phyloP scores from a whole-genome alignment of 2,329 filamentous ascomycete species.

The Stagonosporopsis tanaceti region DNA sequence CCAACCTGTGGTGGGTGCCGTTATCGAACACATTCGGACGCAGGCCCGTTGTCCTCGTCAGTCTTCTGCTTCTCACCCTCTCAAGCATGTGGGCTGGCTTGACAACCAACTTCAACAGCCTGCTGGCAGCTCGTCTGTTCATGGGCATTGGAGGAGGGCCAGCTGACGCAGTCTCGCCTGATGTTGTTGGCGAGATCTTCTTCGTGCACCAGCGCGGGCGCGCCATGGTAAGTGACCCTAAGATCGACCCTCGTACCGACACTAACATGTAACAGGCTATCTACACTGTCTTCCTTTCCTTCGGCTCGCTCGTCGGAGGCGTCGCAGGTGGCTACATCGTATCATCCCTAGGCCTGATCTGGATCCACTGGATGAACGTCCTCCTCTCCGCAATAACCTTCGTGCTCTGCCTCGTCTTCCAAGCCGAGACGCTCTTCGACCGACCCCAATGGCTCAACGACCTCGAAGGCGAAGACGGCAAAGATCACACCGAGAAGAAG shows the following conservation, averaged over 20 bases:
- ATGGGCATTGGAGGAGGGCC: slow-evolving; percentile 50
- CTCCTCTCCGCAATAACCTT: slow-evolving; percentile 46
- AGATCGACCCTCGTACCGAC: too few relatives aligned
- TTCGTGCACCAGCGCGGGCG: slow-evolving; percentile 54
- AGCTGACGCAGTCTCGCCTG: slow-evolving; percentile 52
- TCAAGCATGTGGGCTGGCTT: slow-evolving; percentile 53
- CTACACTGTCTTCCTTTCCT: slow-evolving; percentile 51
- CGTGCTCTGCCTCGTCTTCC: slow-evolving; percentile 46
- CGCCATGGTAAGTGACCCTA: slow-evolving; percentile 43
- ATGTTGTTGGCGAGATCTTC: slow-evolving; percentile 53
- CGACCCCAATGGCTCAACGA: slow-evolving; percentile 31
- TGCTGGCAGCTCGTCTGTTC: slow-evolving; percentile 50
- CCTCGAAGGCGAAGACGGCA: slow-evolving; percentile 25
- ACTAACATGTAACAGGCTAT: slow-evolving; percentile 42
- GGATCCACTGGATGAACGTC: slow-evolving; percentile 54
- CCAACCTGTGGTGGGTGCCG: slow-evolving; percentile 54
- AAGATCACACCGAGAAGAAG: slow-evolving; percentile 28
- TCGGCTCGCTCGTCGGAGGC: slow-evolving; percentile 51
- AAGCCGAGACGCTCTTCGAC: slow-evolving; percentile 53
- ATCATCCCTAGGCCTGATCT: slow-evolving; percentile 43
- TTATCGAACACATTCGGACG: slow-evolving; percentile 53
- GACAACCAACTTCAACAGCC: slow-evolving; percentile 46
- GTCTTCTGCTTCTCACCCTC: slow-evolving; percentile 45
- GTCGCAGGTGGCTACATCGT: slow-evolving; percentile 54
- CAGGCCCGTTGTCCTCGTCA: slow-evolving; percentile 48